Percentiles rank a stretch among this genome's conserved stretches.
phyloP scores from a whole-genome alignment of 2,329 filamentous ascomycete species.

The Geosmithia flava region DNA sequence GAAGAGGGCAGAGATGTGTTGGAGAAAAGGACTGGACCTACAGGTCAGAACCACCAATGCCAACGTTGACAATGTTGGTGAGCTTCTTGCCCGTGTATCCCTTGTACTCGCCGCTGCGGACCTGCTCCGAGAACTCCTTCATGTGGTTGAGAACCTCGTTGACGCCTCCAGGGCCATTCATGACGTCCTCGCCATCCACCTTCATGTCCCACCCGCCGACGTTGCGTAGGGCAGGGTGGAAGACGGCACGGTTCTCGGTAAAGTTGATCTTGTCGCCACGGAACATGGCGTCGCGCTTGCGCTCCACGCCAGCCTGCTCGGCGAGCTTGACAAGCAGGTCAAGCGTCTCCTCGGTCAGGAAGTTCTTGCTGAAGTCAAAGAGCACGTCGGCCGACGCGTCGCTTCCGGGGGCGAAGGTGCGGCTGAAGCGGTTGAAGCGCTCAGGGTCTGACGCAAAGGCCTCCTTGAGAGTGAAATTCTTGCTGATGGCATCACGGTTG shows the following conservation, averaged over 20 bases:
- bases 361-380: slow-evolving; percentile 99
- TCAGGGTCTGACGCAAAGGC: slow-evolving; percentile 80
- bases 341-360: slow-evolving; percentile 86
- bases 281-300: slow-evolving; percentile 97
- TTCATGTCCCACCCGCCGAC: slow-evolving; percentile 68
- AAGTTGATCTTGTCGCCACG: slow-evolving; percentile 98
- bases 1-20: neutral
- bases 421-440: slow-evolving; percentile 84
- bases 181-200: slow-evolving; percentile 87
- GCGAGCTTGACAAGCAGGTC: slow-evolving; percentile 79
- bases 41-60: slow-evolving; percentile 97
- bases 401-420: slow-evolving; percentile 69
- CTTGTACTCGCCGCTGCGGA: slow-evolving; percentile 92
- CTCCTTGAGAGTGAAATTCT: slow-evolving; percentile 85
- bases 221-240: slow-evolving; percentile 90
- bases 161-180: slow-evolving; percentile 78
- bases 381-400: slow-evolving; percentile 78
- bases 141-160: slow-evolving; percentile 90
- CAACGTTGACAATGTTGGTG: slow-evolving; percentile 91
- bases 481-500: slow-evolving; percentile 77
- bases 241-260: slow-evolving; percentile 91
- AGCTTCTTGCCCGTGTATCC: slow-evolving; percentile 96
- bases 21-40: slow-evolving; percentile 39
- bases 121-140: slow-evolving; percentile 94
- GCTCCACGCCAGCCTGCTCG: slow-evolving; percentile 79